phyloP scores from a whole-genome alignment of 2,329 filamentous ascomycete species.

The Ceratocystis smalleyi region DNA sequence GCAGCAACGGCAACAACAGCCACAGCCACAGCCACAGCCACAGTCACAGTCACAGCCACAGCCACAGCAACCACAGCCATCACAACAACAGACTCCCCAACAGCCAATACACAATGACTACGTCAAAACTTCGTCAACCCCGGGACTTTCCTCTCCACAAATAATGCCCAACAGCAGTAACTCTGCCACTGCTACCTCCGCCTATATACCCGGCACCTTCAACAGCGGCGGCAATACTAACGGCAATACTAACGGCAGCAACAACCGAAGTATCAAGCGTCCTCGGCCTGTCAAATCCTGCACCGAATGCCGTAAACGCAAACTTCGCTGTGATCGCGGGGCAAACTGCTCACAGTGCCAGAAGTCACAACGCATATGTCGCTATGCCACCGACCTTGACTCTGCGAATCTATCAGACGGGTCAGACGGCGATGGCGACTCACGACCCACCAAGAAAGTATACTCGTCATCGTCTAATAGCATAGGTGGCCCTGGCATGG shows the following conservation, averaged over 20 bases:
- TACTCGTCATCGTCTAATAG: neutral
- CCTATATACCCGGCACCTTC: neutral
- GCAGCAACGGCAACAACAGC: conserved; percentile 3
- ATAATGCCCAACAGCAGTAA: neutral
- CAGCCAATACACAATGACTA: conserved; percentile 6
- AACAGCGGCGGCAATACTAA: neutral
- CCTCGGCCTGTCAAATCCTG: conserved; percentile 41
- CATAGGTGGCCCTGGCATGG: neutral
- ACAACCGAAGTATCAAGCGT: conserved; percentile 33
- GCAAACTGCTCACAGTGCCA: conserved; percentile 43
- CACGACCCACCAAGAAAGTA: conserved; percentile 21
- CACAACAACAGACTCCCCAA: conserved; percentile 8
- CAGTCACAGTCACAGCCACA: neutral
- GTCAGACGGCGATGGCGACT: conserved; percentile 28
- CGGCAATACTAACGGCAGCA: conserved; percentile 2
- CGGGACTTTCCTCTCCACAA: conserved; percentile 9
- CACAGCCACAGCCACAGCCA: neutral
- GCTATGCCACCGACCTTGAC: conserved; percentile 34
- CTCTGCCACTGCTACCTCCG: neutral
- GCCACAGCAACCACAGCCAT: neutral
- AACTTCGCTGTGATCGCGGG: conserved; percentile 40
- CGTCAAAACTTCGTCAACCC: conserved; percentile 13
- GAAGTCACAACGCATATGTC: conserved; percentile 39
- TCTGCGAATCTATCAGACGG: conserved; percentile 35
- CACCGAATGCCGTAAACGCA: conserved; percentile 42